A percentile compares a stretch with the other conserved stretches of the same genome.
Conservation (phyloP, 2,329 filamentous ascomycete genomes). For the Calonectria honghensis region DNA sequence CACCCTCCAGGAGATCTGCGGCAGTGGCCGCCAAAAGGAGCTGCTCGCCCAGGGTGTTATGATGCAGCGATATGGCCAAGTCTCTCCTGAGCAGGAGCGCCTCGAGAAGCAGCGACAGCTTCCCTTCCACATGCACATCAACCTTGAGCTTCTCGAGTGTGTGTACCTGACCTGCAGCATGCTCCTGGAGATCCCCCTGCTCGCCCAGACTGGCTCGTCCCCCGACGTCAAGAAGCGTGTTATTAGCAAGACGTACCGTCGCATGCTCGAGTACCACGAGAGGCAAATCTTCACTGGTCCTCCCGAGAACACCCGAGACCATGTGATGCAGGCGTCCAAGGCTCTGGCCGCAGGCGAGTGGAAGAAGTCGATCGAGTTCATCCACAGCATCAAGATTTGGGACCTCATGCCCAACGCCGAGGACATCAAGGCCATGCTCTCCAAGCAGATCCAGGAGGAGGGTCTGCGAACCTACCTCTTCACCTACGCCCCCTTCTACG, state of each 20-base stretch:
- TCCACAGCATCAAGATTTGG: constrained; percentile 99
- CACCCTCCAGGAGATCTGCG: constrained; percentile 97
- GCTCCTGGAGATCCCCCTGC: constrained; percentile 97
- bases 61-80: constrained; percentile 96
- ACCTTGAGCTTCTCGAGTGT: constrained; percentile 97
- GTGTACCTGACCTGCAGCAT: constrained; percentile 99
- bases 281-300: constrained; percentile 99
- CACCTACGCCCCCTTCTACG: constrained; percentile 99
- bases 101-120: constrained; percentile 97
- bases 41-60: constrained; percentile 98
- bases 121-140: constrained; percentile 99
- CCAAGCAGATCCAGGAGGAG: constrained; percentile 98
- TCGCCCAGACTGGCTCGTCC: constrained; percentile 96
- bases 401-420: constrained; percentile 95
- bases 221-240: constrained; percentile 98
- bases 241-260: constrained; percentile 99
- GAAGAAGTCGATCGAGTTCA: constrained; percentile 96
- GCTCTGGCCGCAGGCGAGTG: constrained; percentile 97
- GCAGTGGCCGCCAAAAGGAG: constrained; percentile 98
- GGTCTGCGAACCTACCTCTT: constrained; percentile 98
- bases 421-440: constrained; percentile 97
- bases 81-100: constrained; percentile 97
- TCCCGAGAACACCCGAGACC: constrained; percentile 98
- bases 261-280: constrained; percentile 99
- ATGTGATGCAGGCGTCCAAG: constrained; percentile 99